Conservation (phyloP, 768 basidiomycete species). For the Cytidiella melzeri region DNA sequence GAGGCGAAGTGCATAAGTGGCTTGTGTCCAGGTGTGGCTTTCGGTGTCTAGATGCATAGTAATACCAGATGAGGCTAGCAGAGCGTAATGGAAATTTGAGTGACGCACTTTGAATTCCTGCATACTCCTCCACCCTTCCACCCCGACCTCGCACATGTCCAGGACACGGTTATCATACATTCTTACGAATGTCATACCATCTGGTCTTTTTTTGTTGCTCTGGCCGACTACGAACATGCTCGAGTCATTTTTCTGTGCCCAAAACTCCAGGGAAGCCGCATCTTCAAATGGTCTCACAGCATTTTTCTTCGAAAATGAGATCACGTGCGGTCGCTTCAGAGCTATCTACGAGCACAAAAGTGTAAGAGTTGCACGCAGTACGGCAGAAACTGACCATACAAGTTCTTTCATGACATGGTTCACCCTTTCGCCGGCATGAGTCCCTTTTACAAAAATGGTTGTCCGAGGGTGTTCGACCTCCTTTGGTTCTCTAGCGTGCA, state of each 20-base stretch:
- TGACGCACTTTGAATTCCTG: slow-evolving; percentile 70
- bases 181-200: slow-evolving; percentile 78
- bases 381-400: slow-evolving; percentile 38
- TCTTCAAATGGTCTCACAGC: slow-evolving; percentile 86
- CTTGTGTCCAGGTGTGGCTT: slow-evolving; percentile 84
- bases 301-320: slow-evolving; percentile 95
- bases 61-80: slow-evolving; percentile 1
- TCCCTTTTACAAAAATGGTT: slow-evolving; percentile 86
- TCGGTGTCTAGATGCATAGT: slow-evolving; percentile 54
- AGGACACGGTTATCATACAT: slow-evolving; percentile 82
- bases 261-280: slow-evolving; percentile 80
- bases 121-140: slow-evolving; percentile 79
- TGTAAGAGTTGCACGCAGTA: neutral
- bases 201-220: slow-evolving; percentile 90
- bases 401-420: slow-evolving; percentile 83
- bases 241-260: slow-evolving; percentile 91
- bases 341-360: slow-evolving; percentile 58
- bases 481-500: slow-evolving; percentile 84
- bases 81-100: no score
- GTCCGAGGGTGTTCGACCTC: slow-evolving; percentile 85
- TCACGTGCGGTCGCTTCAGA: slow-evolving; percentile 84
- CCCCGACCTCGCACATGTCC: slow-evolving; percentile 94
- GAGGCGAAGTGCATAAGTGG: slow-evolving; percentile 96
- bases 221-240: slow-evolving; percentile 86
- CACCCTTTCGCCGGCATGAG: slow-evolving; percentile 76